Evolutionary conservation across 2,329 filamentous ascomycete genomes (phyloP).

Genomic region (Escovopsis sp.): DNA sequence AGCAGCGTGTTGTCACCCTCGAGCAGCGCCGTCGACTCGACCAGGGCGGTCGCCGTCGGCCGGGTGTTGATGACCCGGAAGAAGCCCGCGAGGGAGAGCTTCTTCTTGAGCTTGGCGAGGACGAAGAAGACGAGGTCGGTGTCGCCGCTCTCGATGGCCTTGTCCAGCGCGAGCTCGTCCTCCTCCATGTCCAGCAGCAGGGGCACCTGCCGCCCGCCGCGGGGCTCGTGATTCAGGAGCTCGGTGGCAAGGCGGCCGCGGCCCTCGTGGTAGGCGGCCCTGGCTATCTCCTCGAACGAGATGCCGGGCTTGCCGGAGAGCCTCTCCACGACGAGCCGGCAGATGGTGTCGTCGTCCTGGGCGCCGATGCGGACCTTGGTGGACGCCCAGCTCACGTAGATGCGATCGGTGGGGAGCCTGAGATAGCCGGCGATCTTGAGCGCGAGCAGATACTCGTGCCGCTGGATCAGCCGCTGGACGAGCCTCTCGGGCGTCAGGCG

Average conservation of each 20-base stretch:
- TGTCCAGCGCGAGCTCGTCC: slow-evolving; percentile 86
- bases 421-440: slow-evolving; percentile 80
- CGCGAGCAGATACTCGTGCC: slow-evolving; percentile 82
- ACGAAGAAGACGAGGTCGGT: slow-evolving; percentile 88
- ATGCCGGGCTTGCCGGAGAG: slow-evolving; percentile 81
- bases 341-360: slow-evolving; percentile 79
- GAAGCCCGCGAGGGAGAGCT: slow-evolving; percentile 78
- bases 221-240: slow-evolving; percentile 81
- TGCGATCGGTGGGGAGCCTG: slow-evolving; percentile 69
- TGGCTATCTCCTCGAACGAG: slow-evolving; percentile 88
- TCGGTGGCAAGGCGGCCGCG: slow-evolving; percentile 78
- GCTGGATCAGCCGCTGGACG: slow-evolving; percentile 72
- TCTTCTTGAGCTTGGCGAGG: slow-evolving; percentile 74
- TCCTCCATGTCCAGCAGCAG: slow-evolving; percentile 90
- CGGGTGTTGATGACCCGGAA: slow-evolving; percentile 81
- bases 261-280: slow-evolving; percentile 87
- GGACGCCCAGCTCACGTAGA: slow-evolving; percentile 94
- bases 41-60: slow-evolving; percentile 73
- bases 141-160: slow-evolving; percentile 90
- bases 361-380: slow-evolving; percentile 78
- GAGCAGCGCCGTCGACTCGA: slow-evolving; percentile 63
- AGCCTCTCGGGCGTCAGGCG: slow-evolving; percentile 79
- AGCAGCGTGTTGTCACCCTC: slow-evolving; percentile 65
- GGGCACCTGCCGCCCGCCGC: slow-evolving; percentile 91
- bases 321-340: slow-evolving; percentile 71